Base-by-base conservation (phyloP, 495 filamentous ascomycete genomes). In the Platismatia glauca region DNA sequence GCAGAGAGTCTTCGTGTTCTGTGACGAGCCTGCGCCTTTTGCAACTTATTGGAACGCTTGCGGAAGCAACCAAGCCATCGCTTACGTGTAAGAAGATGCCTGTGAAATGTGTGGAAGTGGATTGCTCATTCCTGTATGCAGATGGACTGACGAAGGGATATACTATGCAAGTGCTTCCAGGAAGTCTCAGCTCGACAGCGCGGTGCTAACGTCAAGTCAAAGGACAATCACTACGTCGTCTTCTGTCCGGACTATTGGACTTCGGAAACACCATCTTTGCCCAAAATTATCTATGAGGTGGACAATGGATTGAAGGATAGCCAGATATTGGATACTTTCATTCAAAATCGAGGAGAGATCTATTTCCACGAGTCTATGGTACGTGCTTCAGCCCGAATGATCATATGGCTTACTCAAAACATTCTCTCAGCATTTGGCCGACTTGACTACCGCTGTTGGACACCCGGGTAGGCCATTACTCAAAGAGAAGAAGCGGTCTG, bases 341-440 rank as follows among this genome's bases (percentile, higher is more conserved):
- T 2, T 18, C 4, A 5, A 24, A 58, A 24, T 15, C 55, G 31
- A 5, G 55, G 34, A 0, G 6, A 18, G 1, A 3, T 20, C n/a
- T 58, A 58, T 58, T 58, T 58, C 31, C 55, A 58, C 27, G 55
- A 58, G 12, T 58, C 55, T 12, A 11, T 58, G 55, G 55, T 58
- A 9, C 7, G 38, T 38, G 6, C 1, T n/a, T 8, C 0, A 38
- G n/a, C 8, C 6, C 7, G 33, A n/a, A 31, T 3, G 2, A 29
- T 15, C 11, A 11, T 24, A 39, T 5, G 3, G 16, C 35, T 12
- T 33, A n/a, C 38, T 37, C 3, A 58, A 37, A 31, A 5, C 15
- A 1, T 3, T 24, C 0, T 27, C 1, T 31, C 20, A 58, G 55
- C 55, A 58, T 58, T 41, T 58, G 8, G 55, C 55, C 2, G n/a